Base-by-base conservation (phyloP, 2,329 filamentous ascomycete species). In the Sodiomyces alkalinus region DNA sequence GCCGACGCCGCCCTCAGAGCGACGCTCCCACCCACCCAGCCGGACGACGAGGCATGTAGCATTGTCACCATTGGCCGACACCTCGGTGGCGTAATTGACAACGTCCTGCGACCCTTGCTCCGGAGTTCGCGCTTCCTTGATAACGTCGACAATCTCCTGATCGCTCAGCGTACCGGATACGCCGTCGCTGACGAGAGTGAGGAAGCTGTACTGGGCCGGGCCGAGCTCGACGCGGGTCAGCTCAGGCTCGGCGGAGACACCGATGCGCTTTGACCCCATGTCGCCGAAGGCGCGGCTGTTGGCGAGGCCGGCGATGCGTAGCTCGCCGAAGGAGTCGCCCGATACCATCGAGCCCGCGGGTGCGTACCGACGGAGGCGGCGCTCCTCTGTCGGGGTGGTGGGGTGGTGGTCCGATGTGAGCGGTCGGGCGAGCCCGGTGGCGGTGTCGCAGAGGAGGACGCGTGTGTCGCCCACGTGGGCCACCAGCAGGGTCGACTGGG, bases 271-370 rank as follows among this genome's bases (percentile, higher is more conserved):
- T 32, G 75, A 81, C 19, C 69, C 68, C 55, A 94, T 83, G 56
- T 98, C 90, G 16, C 90, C 90, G 48, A 98, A 96, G 4, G 90
- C 69, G 17, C 90, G 80, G 18, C 82, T 92, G 55, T 98, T 98
- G 41, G 90, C 90, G 1, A 98, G 66, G 0, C 90, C 87, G 10
- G 76, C 76, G 52, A 98, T 90, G 41, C 90, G 83, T 55, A 96
- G 86, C 55, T 98, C 90, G 46, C 90, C 90, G 50, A 98, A 98
- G 19, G 82, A 92, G 55, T 98, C 90, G 0, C 53, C 55, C 15
- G 87, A 90, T 12, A 93, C 78, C 48, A 96, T 87, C 3, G 78
- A 66, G 16, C 63, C 77, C 17, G 80, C 72, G 19, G 59, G 57
- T 2, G 85, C 80, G 48, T 86, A 96, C 27, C 86, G 76, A 24